Conservation (phyloP, 2,329 filamentous ascomycete species). For the Erysiphe pulchra region DNA sequence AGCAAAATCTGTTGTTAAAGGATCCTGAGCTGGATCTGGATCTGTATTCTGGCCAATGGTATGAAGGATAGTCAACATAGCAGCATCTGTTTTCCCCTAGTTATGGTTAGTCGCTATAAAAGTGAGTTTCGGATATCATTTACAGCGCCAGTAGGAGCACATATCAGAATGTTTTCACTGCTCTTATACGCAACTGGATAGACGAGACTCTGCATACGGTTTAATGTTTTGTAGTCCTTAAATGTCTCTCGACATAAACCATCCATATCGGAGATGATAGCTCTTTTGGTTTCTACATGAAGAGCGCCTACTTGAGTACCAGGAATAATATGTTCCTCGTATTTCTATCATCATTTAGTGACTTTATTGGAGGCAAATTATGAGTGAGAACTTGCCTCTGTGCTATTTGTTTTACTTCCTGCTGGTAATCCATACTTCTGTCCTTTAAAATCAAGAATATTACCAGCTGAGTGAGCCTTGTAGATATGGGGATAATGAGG, state of each 20-base stretch:
- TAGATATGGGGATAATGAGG: constrained; percentile 86
- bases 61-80: constrained; percentile 87
- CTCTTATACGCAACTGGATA: constrained; percentile 90
- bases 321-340: constrained; percentile 74
- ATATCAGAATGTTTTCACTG: constrained; percentile 96
- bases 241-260: constrained; percentile 79
- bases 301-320: constrained; percentile 55
- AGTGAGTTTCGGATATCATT: constrained; percentile 12
- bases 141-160: constrained; percentile 78
- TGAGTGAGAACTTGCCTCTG: constrained; percentile 15
- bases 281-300: constrained; percentile 44
- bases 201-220: constrained; percentile 93
- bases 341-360: constrained; percentile 29
- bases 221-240: constrained; percentile 75
- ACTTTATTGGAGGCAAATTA: background rate
- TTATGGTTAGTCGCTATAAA: constrained; percentile 8
- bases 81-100: constrained; percentile 82
- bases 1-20: constrained; percentile 48
- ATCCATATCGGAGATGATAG: constrained; percentile 63
- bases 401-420: constrained; percentile 45
- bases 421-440: constrained; percentile 60
- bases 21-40: constrained; percentile 55
- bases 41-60: constrained; percentile 63
- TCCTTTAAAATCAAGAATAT: constrained; percentile 56
- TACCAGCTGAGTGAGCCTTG: constrained; percentile 57